Conservation (phyloP, 2,329 filamentous ascomycete genomes). For the Dendryphion nanum region DNA sequence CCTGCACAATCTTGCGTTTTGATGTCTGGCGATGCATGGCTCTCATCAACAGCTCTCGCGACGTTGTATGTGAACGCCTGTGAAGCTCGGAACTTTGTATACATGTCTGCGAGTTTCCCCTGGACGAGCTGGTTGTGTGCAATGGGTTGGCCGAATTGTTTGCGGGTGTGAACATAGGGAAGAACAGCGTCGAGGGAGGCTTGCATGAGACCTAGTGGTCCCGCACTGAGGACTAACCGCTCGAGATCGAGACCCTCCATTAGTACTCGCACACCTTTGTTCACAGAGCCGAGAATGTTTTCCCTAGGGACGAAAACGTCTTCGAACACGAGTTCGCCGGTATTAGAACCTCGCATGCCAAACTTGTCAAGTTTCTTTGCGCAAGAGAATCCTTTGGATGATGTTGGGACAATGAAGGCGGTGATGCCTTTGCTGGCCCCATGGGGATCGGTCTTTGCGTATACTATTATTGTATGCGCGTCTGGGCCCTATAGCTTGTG, state of each 20-base stretch:
- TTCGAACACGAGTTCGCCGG: constrained; percentile 89
- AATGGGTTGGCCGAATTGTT: constrained; percentile 84
- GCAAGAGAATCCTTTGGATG: constrained; percentile 74
- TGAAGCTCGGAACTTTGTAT: constrained; percentile 84
- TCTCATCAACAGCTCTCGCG: constrained; percentile 69
- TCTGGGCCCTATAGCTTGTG: constrained; percentile 65
- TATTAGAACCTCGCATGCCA: constrained; percentile 96
- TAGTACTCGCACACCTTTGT: constrained; percentile 82
- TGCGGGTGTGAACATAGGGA: constrained; percentile 84
- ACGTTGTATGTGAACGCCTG: constrained; percentile 86
- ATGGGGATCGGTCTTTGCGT: constrained; percentile 86
- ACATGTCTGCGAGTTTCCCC: constrained; percentile 94
- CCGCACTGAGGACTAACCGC: constrained; percentile 84
- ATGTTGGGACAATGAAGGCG: constrained; percentile 80
- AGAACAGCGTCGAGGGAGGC: constrained; percentile 80
- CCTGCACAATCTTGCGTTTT: constrained; percentile 91
- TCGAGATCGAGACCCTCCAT: constrained; percentile 98
- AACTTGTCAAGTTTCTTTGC: constrained; percentile 94
- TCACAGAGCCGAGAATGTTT: constrained; percentile 75
- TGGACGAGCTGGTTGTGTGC: constrained; percentile 92
- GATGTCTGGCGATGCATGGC: constrained; percentile 54
- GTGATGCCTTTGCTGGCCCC: constrained; percentile 88
- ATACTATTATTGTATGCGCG: constrained; percentile 91
- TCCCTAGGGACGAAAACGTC: constrained; percentile 82
- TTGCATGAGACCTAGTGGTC: constrained; percentile 93